phyloP scores from a whole-genome alignment of 106 monocot genomes.

The Acorus gramineus region DNA sequence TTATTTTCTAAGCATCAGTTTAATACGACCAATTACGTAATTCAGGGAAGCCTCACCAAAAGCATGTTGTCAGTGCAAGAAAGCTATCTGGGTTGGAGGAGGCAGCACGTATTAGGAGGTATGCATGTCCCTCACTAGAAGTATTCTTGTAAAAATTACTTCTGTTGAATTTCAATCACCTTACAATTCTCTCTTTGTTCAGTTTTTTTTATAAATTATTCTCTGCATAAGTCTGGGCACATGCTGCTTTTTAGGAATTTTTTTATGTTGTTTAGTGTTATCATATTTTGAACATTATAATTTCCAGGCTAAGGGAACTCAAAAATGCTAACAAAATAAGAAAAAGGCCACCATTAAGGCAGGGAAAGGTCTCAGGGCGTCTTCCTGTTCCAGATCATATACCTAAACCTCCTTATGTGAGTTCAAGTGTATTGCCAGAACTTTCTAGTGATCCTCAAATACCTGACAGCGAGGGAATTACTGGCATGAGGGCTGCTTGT shows the following conservation, averaged over 20 bases:
- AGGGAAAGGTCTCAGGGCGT: conserved; percentile 60
- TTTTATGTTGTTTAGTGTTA: conserved; percentile 1
- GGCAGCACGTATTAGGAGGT: conserved; percentile 62
- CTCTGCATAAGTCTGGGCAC: too few relatives aligned
- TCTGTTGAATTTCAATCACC: too few relatives aligned
- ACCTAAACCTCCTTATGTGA: conserved; percentile 78
- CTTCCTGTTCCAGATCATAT: conserved; percentile 76
- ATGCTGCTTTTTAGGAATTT: too few relatives aligned
- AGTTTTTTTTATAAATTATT: too few relatives aligned
- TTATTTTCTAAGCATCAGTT: too few relatives aligned
- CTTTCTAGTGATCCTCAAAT: conserved; percentile 59
- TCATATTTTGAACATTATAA: neutral
- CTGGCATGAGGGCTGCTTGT: conserved; percentile 83
- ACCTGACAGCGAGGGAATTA: conserved; percentile 76
- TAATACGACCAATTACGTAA: too few relatives aligned
- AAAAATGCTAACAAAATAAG: conserved; percentile 40
- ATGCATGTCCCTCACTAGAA: neutral
- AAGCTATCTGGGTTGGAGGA: conserved; percentile 58
- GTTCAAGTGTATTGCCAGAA: conserved; percentile 53
- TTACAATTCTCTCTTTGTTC: too few relatives aligned
- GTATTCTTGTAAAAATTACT: too few relatives aligned
- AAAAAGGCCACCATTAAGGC: conserved; percentile 70
- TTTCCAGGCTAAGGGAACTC: conserved; percentile 54
- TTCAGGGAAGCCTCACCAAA: too few relatives aligned
- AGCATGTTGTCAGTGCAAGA: conserved; percentile 25